Base-by-base conservation (phyloP, 345 rosid genomes). In the Dimocarpus longan region DNA sequence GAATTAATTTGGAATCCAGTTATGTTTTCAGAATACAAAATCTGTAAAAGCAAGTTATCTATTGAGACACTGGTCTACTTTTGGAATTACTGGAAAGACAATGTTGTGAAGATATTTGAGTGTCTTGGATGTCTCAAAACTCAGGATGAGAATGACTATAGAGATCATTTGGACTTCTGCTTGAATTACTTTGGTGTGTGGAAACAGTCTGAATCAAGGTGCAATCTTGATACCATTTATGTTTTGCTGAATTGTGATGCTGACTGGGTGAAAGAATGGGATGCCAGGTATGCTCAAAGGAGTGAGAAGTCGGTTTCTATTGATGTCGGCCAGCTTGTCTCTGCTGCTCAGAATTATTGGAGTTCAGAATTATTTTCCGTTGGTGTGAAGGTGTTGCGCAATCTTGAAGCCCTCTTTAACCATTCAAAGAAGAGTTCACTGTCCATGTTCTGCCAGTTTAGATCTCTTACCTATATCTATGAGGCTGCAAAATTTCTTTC, bases 31-130 rank as follows among this genome's bases (percentile, higher is more conserved):
- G 82, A 82, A 40, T 78, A 19, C 37, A 66, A 13, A 59, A 26
- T 63, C 42, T 73, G 60, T 22, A 5, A 28, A 19, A 43, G 79
- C 24, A 60, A 69, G 73, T 84, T 79, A 43, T 82, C 86, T 9
- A 11, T 67, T 37, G 90, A 87, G 67, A 81, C 89, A 10, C 86
- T 87, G 64, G 74, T 87, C 37, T 80, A 76, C 82, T 84, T 78
- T 66, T 89, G 92, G 92, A 86, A 80, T 44, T 80, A 80, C 24
- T 89, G 90, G 90, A 86, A 79, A 84, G 85, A 86, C 18, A 80
- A 44, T 32, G 54, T 86, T 44, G 40, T 78, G 37, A 67, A 74
- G 16, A 77, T 89, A 63, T 60, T 87, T 12, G 46, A 76, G 43
- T 71, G 50, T 72, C 84, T 77, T 59, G 73, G 39, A 21, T 40